These are phyloP conservation scores for Arthromyces matolae DNA, from an alignment of 768 basidiomycete genomes.

Conservation along the genomic window DNA sequence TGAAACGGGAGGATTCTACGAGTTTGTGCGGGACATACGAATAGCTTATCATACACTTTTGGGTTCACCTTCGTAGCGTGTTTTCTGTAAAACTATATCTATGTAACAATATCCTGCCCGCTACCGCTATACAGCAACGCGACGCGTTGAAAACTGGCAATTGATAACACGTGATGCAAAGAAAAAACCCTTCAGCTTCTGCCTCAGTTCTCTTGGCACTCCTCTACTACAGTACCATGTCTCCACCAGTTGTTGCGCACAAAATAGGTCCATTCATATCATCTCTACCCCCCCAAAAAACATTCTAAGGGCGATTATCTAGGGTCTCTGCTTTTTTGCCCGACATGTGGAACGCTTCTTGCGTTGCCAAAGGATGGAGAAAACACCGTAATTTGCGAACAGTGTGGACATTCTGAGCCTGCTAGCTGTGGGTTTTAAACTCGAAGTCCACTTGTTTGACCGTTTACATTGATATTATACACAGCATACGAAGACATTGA, in stretches of 20 bases:
- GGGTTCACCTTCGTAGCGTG: not conserved
- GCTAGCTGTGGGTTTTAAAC: conserved; percentile 70
- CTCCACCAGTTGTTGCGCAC: conserved; percentile 1
- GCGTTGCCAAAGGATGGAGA: conserved; percentile 76
- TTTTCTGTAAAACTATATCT: too few species aligned
- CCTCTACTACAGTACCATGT: not conserved
- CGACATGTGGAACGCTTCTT: conserved; percentile 86
- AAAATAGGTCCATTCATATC: conserved; percentile 9
- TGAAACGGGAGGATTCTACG: conserved; percentile 61
- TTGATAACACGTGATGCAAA: conserved; percentile 5
- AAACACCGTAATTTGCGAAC: conserved; percentile 76
- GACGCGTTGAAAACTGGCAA: not conserved
- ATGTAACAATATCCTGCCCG: too few species aligned
- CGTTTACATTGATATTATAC: not conserved
- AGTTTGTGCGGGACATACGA: conserved; percentile 68
- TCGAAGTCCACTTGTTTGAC: not conserved
- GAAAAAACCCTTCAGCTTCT: not conserved
- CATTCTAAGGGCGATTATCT: not conserved
- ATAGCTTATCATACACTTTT: conserved; percentile 42
- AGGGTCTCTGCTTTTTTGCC: conserved; percentile 95
- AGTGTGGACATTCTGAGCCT: conserved; percentile 84
- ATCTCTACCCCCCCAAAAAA: not conserved
- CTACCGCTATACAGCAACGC: too few species aligned
- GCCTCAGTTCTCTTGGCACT: not conserved
- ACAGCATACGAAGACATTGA: conserved; percentile 85